Evolutionary conservation across 257 asterid species (phyloP).

Genomic region (Nicotiana tabacum): DNA sequence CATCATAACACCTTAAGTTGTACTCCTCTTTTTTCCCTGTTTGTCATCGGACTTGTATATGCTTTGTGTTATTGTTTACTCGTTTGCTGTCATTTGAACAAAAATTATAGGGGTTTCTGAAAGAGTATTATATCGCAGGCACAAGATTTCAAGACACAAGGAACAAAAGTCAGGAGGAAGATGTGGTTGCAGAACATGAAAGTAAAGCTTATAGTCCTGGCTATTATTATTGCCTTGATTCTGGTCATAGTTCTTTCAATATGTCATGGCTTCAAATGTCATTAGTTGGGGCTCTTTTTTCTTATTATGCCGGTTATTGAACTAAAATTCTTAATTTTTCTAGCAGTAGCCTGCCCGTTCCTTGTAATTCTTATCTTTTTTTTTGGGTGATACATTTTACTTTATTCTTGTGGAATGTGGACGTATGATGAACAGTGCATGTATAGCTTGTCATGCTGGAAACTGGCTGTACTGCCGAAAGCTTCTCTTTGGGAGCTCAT

Average conservation of each 20-base stretch:
- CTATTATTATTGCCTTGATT: conserved; percentile 74
- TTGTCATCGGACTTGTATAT: neutral
- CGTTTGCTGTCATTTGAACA: neutral
- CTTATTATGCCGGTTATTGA: conserved; percentile 17
- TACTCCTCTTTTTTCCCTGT: neutral
- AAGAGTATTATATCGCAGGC: conserved; percentile 39
- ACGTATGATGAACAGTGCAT: conserved; percentile 33
- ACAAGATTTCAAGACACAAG: conserved; percentile 91
- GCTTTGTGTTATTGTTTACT: conserved; percentile 1
- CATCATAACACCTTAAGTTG: neutral
- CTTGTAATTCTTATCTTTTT: conserved; percentile 11
- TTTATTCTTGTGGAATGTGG: conserved; percentile 13
- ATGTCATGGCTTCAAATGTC: conserved; percentile 73
- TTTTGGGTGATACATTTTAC: conserved; percentile 25
- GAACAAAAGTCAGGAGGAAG: conserved; percentile 84
- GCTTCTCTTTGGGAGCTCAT: neutral
- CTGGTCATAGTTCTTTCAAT: conserved; percentile 74
- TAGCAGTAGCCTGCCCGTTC: conserved; percentile 20
- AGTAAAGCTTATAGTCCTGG: conserved; percentile 90
- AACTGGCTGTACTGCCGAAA: neutral
- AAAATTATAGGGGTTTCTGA: neutral
- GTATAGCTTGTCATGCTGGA: conserved; percentile 43
- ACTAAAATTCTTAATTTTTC: conserved; percentile 21
- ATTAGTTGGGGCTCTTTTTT: conserved; percentile 14
- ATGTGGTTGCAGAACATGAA: conserved; percentile 97